Percentiles rank a stretch among this genome's conserved stretches.
Conservation (phyloP, 1,139 yeast genomes). For the Candida pseudoviswanathii region DNA sequence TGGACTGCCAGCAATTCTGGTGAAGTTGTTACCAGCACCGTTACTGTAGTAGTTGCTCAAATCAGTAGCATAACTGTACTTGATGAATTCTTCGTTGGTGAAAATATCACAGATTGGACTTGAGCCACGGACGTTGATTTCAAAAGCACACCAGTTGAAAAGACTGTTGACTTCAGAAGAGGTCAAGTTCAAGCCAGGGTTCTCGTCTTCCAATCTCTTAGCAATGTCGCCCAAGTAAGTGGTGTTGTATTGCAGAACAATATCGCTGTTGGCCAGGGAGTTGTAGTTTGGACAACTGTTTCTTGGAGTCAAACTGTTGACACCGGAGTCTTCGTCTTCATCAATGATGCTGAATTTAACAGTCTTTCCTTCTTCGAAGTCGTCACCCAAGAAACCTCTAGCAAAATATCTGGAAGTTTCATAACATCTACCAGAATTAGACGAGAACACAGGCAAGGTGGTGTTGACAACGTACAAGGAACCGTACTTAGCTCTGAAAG, state of each 20-base stretch:
- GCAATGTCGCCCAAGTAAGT: slow-evolving; percentile 39
- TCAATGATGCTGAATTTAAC: slow-evolving; percentile 26
- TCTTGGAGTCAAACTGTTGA: slow-evolving; percentile 40
- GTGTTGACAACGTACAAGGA: slow-evolving; percentile 24
- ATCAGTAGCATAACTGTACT: slow-evolving; percentile 35
- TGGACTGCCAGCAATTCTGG: slow-evolving; percentile 48
- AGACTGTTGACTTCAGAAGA: slow-evolving; percentile 41
- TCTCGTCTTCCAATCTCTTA: slow-evolving; percentile 35
- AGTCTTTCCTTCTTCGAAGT: slow-evolving; percentile 21
- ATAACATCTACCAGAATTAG: slow-evolving; percentile 33
- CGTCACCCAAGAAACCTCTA: slow-evolving; percentile 35
- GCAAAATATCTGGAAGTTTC: slow-evolving; percentile 35
- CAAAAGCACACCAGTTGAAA: slow-evolving; percentile 55
- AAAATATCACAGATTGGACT: slow-evolving; percentile 53
- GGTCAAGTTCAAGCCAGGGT: slow-evolving; percentile 38
- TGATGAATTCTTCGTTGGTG: slow-evolving; percentile 51
- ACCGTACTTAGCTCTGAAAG: slow-evolving; percentile 35
- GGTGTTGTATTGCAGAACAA: slow-evolving; percentile 14
- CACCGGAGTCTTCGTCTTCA: slow-evolving; percentile 31
- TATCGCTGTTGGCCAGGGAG: slow-evolving; percentile 20
- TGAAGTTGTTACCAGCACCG: slow-evolving; percentile 52
- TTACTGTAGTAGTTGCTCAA: slow-evolving; percentile 46
- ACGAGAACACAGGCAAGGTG: slow-evolving; percentile 35
- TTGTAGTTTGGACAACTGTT: slow-evolving; percentile 23
- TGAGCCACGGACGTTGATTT: slow-evolving; percentile 51